Evolutionary conservation across 345 rosid species (phyloP), one percentile per base, ranked within the genome.

Genomic region (Diplotaxis tenuifolia): DNA sequence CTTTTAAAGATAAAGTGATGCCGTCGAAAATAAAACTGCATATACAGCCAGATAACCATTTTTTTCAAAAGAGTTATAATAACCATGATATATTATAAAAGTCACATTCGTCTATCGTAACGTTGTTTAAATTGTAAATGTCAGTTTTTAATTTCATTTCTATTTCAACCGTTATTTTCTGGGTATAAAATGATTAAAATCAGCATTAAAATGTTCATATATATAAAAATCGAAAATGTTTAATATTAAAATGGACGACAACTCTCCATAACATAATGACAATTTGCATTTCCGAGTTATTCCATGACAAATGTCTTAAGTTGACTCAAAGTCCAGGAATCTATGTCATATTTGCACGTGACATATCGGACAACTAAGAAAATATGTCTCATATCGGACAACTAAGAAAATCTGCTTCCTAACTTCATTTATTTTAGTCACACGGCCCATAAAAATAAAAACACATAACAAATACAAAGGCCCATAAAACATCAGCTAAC

Each of bases 401-500:
- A 36, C 29, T 2, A 54, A 54, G 22, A 34, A 49, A 55, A 62
- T 9, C 4, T 22, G 23, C 3, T 8, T 11, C 64, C 2, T 47
- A 47, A 45, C 9, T 47, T 16, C 16, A 0, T 16, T 47, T 47
- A 16, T 16, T 45, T 45, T 45, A 5, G n/a, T 36, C n/a, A 42
- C n/a, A 45, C 50, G 7, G 47, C 1, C 47, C 50, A 45, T 6
- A n/a, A 45, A 15, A 45, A n/a, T 3, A 45, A n/a, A 45, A n/a
- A 2, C 6, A 18, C 15, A 2, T 5, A n/a, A n/a, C 50, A 45
- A n/a, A 45, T 19, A 45, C 50, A 45, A 1, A 45, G 19, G 50
- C 50, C 50, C 16, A n/a, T 45, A 1, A n/a, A 45, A 83, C 90
- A 63, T 81, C 86, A 29, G 91, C 93, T 72, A 94, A 94, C 79